Conservation (phyloP, 192 early-diverging fungal species). For the Coemansia sp. region DNA sequence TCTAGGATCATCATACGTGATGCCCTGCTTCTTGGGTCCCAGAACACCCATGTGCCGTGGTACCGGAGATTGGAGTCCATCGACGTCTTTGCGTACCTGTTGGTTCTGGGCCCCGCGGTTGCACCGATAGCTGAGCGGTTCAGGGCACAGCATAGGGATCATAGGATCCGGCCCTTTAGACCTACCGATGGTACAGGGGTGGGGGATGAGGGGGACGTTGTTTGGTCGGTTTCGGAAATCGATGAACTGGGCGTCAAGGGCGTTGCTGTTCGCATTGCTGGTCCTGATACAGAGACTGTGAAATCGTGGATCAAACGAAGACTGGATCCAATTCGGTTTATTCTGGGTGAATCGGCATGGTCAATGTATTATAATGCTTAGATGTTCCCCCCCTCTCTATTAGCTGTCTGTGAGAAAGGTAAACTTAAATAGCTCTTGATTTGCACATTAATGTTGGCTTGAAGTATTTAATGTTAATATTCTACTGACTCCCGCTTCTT, state of each 20-base stretch:
- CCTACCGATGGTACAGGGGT: not conserved
- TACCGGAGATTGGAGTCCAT: not conserved
- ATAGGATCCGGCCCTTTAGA: constrained; percentile 31
- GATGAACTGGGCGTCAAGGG: constrained; percentile 18
- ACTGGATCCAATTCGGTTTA: constrained; percentile 8
- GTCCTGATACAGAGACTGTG: constrained; percentile 29
- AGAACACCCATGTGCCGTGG: not conserved
- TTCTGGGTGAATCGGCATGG: constrained; percentile 46
- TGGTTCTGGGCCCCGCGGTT: constrained; percentile 32
- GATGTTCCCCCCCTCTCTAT: no score
- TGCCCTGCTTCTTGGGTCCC: constrained; percentile 27
- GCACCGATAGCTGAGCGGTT: constrained; percentile 13
- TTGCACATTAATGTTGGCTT: no score
- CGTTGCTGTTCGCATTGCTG: constrained; percentile 39
- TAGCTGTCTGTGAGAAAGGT: no score
- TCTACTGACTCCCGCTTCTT: no score
- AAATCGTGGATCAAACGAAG: constrained; percentile 36
- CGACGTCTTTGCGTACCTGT: constrained; percentile 44
- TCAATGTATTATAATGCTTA: constrained; percentile 47
- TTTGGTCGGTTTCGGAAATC: constrained; percentile 53
- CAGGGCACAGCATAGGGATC: constrained; percentile 18
- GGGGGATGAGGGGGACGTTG: not conserved
- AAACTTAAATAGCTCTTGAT: no score
- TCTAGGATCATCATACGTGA: constrained; percentile 26
- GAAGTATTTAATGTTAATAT: no score